These are phyloP conservation scores for Quercus berberidifolia DNA, from an alignment of 306 rosid genomes.

Conservation along the genomic window DNA sequence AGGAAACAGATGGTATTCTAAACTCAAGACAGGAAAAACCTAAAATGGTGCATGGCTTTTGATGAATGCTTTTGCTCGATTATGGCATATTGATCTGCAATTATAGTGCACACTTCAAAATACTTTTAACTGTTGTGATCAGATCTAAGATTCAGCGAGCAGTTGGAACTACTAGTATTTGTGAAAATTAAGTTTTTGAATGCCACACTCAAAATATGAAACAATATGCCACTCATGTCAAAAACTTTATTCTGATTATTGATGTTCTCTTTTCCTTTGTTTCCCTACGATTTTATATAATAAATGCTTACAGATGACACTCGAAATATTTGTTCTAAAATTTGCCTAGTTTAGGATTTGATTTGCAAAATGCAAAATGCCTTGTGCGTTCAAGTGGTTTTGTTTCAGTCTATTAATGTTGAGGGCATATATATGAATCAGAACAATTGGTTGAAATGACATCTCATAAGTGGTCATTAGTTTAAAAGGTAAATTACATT, in stretches of 20 bases:
- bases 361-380: too few species aligned
- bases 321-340: not conserved
- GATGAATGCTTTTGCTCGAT: not conserved
- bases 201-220: not conserved
- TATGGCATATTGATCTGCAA: not conserved
- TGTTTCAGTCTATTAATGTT: too few species aligned
- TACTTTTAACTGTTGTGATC: not conserved
- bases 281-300: not conserved
- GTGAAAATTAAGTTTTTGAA: not conserved
- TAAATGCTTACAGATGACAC: not conserved
- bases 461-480: too few species aligned
- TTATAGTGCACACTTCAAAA: not conserved
- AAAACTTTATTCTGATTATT: not conserved
- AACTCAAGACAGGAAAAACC: conserved; percentile 13
- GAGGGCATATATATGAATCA: too few species aligned
- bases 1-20: conserved; percentile 38
- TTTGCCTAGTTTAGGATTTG: not conserved
- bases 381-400: too few species aligned
- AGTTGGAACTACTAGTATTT: not conserved
- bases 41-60: not conserved
- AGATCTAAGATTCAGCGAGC: not conserved
- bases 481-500: too few species aligned
- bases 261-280: not conserved
- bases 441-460: too few species aligned
- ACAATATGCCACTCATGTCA: not conserved